Base-by-base conservation (phyloP, 2,329 filamentous ascomycete genomes). In the Helminthosporium solani region DNA sequence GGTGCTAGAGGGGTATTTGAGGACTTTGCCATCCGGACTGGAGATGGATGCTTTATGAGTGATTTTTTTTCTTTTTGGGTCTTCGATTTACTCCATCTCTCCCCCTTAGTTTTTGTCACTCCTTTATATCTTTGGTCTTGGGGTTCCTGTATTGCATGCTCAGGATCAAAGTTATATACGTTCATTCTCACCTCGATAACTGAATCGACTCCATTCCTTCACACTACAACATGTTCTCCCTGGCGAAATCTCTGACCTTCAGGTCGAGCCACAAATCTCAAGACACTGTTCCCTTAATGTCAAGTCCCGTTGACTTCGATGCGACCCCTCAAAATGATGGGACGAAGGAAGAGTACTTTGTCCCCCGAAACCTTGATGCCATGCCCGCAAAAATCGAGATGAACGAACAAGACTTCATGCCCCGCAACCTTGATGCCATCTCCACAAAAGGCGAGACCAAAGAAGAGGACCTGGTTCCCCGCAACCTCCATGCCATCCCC, bases 101-200 rank as follows among this genome's bases (percentile, higher is more conserved):
- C 20, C 2, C 6, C 21, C 12, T 35, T 7, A 31, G 15, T 12
- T 14, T 14, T 19, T 36, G 18, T 21, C 15, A 40, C 25, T 33
- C 16, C 12, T 23, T 46, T 20, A 12, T 20, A 33, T 16, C 34
- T 15, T 5, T 19, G n/a, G n/a, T 31, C 11, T 28, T 43, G 39
- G 39, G 27, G 15, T 20, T n/a, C 3, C 2, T 7, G 31, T 25
- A 14, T 34, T 18, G 47, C 19, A 42, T 46, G 42, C 38, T 9
- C 5, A 25, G 9, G 9, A 5, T 30, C 20, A 39, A 37, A 33
- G 43, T 18, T 7, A 42, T 42, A 47, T 36, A 47, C 33, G 34
- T 47, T 8, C 46, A 50, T 28, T 56, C 53, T 33, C 45, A 48
- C 20, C 33, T 44, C 21, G 36, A 52, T 37, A 30, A 38, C 39